Evolutionary conservation across 805 yeast genomes (phyloP).

Genomic region (Blastobotrys parvus): DNA sequence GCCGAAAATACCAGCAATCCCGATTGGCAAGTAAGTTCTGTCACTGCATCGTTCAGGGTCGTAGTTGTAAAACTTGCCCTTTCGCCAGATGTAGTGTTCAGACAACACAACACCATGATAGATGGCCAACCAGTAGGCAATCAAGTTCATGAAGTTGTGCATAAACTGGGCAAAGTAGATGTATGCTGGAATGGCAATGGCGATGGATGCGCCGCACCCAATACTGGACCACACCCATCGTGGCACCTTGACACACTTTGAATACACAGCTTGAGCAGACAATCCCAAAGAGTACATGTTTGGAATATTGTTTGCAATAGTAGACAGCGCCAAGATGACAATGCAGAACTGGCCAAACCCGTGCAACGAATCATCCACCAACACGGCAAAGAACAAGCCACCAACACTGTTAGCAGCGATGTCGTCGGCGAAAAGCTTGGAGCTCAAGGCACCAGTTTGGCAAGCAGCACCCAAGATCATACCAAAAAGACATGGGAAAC

Average conservation of each 20-base stretch:
- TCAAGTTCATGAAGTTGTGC: conserved; percentile 82
- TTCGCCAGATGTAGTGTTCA: conserved; percentile 76
- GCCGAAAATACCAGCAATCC: conserved; percentile 69
- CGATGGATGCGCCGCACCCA: conserved; percentile 72
- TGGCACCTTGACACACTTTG: conserved; percentile 65
- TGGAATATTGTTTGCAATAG: conserved; percentile 87
- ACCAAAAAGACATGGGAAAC: conserved; percentile 61
- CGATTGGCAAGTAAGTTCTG: conserved; percentile 55
- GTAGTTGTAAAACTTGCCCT: conserved; percentile 48
- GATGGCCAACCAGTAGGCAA: conserved; percentile 85
- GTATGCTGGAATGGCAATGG: conserved; percentile 83
- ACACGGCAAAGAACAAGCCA: conserved; percentile 72
- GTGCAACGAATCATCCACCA: conserved; percentile 72
- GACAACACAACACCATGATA: conserved; percentile 68
- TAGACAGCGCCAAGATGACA: conserved; percentile 75
- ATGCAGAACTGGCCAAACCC: conserved; percentile 87
- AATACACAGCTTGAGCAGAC: conserved; percentile 80
- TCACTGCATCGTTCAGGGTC: conserved; percentile 55
- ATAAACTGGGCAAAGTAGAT: conserved; percentile 64
- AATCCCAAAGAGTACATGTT: conserved; percentile 87
- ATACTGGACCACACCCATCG: conserved; percentile 73
- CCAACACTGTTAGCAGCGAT: conserved; percentile 57
- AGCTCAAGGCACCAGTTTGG: conserved; percentile 53
- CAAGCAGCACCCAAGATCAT: conserved; percentile 83
- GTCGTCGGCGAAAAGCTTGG: conserved; percentile 37